phyloP scores from a whole-genome alignment of 495 filamentous ascomycete species.

The Aspergillus taichungensis region DNA sequence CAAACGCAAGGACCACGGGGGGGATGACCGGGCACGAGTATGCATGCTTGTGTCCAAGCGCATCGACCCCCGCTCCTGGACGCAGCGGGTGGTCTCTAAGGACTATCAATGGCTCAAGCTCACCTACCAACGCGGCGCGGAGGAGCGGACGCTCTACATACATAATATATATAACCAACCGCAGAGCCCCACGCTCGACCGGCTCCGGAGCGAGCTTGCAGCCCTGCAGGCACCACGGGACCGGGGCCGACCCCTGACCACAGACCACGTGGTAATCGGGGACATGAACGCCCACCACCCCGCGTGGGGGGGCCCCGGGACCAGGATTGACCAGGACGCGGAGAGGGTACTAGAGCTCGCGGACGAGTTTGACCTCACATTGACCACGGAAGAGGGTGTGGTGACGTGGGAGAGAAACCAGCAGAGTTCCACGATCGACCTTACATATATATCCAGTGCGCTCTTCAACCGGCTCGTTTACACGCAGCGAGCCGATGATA shows the following conservation, averaged over 20 bases:
- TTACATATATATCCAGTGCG: too few species aligned
- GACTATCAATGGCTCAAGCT: conserved; percentile 1
- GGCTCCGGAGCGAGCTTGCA: too few species aligned
- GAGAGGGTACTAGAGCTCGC: too few species aligned
- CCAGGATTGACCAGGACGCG: not conserved
- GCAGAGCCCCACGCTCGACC: too few species aligned
- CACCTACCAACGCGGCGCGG: too few species aligned
- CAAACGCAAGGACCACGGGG: not conserved
- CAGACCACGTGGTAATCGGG: conserved; percentile 8
- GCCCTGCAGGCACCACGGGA: too few species aligned
- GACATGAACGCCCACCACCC: conserved; percentile 21
- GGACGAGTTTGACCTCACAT: too few species aligned
- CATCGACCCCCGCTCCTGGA: not conserved
- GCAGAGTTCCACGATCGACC: too few species aligned
- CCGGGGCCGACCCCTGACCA: not conserved
- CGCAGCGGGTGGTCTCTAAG: not conserved
- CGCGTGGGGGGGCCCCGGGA: conserved; percentile 4
- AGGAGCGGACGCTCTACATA: not conserved
- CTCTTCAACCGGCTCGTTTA: too few species aligned
- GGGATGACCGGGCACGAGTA: conserved; percentile 2
- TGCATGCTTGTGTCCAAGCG: conserved; percentile 3
- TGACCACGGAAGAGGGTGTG: too few species aligned
- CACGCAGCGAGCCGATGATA: too few species aligned
- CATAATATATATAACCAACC: conserved; percentile 5
- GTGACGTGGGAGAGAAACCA: too few species aligned